phyloP scores from a whole-genome alignment of 352 stramenopile species.

The Plasmopara muralis region DNA sequence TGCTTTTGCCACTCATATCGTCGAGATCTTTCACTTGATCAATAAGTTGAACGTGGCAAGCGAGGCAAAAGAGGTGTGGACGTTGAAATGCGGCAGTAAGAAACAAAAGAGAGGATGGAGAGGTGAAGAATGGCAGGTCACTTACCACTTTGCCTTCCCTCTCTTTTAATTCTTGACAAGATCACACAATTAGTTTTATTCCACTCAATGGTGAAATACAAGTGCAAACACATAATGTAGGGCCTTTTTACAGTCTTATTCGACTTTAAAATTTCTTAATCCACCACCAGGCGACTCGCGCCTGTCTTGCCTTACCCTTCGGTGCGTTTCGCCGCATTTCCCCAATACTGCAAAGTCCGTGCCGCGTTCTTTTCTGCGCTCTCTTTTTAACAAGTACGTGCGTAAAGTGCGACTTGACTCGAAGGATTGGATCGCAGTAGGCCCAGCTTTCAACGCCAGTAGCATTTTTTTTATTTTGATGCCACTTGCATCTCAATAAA shows the following conservation, averaged over 20 bases:
- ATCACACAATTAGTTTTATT: no score
- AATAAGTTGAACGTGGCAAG: not conserved
- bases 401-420: no score
- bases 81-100: not conserved
- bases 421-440: no score
- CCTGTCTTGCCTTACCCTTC: not conserved
- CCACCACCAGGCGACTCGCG: not conserved
- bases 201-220: no score
- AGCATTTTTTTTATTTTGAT: no score
- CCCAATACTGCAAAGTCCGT: not conserved
- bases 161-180: not conserved
- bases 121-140: no score
- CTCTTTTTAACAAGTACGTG: no score
- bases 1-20: slow-evolving; percentile 67
- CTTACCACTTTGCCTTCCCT: not conserved
- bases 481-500: slow-evolving; percentile 5
- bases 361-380: not conserved
- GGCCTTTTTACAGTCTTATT: no score
- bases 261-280: no score
- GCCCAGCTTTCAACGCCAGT: no score
- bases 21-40: slow-evolving; percentile 8
- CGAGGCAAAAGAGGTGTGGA: not conserved
- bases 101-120: not conserved
- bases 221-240: no score
- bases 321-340: no score